Evolutionary conservation across 202 grass and related monocot genomes (phyloP).

Genomic region (Elaeis oleifera): DNA sequence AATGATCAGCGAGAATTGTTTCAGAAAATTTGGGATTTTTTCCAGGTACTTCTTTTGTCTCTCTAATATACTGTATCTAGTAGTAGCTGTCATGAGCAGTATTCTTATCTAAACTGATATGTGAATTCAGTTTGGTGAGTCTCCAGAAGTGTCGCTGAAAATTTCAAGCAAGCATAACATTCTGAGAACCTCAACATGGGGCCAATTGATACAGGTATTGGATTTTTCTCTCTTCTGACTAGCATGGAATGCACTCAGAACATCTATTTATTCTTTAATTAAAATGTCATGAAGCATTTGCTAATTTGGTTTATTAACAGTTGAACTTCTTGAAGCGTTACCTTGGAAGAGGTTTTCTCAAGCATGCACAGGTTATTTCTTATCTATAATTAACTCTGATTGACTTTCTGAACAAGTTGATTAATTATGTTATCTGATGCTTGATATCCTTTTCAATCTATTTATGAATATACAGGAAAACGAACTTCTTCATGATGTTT

Average conservation of each 20-base stretch:
- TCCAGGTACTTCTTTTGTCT: slow-evolving; percentile 40
- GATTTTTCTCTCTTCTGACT: slow-evolving; percentile 4
- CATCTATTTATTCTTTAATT: slow-evolving; percentile 14
- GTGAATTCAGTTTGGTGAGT: slow-evolving; percentile 41
- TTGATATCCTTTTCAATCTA: slow-evolving; percentile 1
- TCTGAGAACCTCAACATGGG: slow-evolving; percentile 74
- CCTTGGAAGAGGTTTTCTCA: slow-evolving; percentile 85
- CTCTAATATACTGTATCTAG: background rate
- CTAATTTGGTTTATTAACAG: slow-evolving; percentile 30
- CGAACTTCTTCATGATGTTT: slow-evolving; percentile 75
- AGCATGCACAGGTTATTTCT: slow-evolving; percentile 62
- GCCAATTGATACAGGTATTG: slow-evolving; percentile 71
- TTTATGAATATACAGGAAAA: slow-evolving; percentile 50
- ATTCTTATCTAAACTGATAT: background rate
- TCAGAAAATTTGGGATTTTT: slow-evolving; percentile 71
- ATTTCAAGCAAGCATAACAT: slow-evolving; percentile 59
- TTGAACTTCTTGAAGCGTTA: slow-evolving; percentile 86
- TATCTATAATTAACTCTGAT: background rate
- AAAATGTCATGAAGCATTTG: too few species aligned
- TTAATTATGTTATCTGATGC: background rate
- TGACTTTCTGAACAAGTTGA: background rate
- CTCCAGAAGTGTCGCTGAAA: slow-evolving; percentile 67
- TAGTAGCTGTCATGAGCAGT: background rate
- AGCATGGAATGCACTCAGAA: background rate
- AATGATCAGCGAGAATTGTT: slow-evolving; percentile 86